These are phyloP conservation scores for Parafenestella ontariensis DNA, from an alignment of 2,329 filamentous ascomycete species.

Conservation along the genomic window DNA sequence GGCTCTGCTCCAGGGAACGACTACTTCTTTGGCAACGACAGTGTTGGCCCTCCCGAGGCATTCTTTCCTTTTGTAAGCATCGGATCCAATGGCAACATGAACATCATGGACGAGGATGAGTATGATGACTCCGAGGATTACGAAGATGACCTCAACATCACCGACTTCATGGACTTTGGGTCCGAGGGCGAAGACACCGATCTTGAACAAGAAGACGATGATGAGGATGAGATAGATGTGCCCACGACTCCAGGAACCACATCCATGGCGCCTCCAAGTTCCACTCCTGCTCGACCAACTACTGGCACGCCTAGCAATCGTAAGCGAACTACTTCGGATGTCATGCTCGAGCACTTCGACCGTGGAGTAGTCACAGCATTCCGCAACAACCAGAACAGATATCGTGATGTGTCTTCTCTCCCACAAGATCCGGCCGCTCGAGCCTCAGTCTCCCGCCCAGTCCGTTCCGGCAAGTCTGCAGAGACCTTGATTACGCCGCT, in stretches of 20 bases:
- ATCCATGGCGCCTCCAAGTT: constrained; percentile 34
- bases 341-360: constrained; percentile 51
- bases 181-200: constrained; percentile 45
- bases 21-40: constrained; percentile 62
- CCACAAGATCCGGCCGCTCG: constrained; percentile 47
- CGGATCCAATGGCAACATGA: constrained; percentile 63
- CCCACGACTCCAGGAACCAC: constrained; percentile 47
- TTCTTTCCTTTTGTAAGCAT: constrained; percentile 72
- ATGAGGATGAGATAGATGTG: constrained; percentile 48
- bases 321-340: constrained; percentile 41
- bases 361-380: constrained; percentile 60
- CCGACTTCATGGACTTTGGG: constrained; percentile 50
- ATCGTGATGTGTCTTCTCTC: constrained; percentile 47
- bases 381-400: constrained; percentile 49
- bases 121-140: constrained; percentile 66
- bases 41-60: constrained; percentile 76
- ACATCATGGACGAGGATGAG: constrained; percentile 62
- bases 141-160: constrained; percentile 57
- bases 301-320: constrained; percentile 31
- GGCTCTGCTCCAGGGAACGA: constrained; percentile 52
- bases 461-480: constrained; percentile 49
- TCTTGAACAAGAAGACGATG: constrained; percentile 44
- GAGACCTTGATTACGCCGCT: constrained; percentile 50
- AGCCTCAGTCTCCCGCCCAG: constrained; percentile 44
- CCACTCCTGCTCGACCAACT: constrained; percentile 40